Percentiles rank a stretch among this genome's conserved stretches.
Conservation (phyloP, 2,329 filamentous ascomycete genomes). For the Botrytis pseudocinerea region DNA sequence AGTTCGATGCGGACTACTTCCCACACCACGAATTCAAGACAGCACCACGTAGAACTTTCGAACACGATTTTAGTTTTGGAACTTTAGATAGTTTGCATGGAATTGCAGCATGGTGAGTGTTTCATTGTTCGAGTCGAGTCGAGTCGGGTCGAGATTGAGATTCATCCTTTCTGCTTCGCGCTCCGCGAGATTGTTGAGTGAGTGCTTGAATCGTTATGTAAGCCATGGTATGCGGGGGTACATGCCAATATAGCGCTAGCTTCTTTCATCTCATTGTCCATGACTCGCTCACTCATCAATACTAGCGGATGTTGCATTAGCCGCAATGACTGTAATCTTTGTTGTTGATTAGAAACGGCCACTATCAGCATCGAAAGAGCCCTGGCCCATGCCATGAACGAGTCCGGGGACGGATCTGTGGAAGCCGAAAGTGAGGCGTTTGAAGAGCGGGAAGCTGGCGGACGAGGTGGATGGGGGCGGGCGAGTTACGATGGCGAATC, state of each 20-base stretch:
- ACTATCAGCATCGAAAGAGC: background rate
- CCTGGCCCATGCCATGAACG: background rate
- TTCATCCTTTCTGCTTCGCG: background rate
- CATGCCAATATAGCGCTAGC: background rate
- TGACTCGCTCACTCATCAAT: background rate
- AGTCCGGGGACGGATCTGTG: background rate
- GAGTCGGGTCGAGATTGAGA: background rate
- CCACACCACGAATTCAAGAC: background rate
- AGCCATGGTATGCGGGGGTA: background rate
- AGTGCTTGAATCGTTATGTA: background rate
- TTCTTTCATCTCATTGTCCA: background rate
- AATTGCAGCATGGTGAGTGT: background rate
- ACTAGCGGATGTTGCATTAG: background rate
- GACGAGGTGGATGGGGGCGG: background rate
- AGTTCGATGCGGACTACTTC: background rate
- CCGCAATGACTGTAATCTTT: conserved; percentile 4
- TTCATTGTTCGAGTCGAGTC: background rate
- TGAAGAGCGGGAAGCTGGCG: background rate
- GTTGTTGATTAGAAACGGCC: conserved; percentile 15
- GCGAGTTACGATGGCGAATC: background rate
- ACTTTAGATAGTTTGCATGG: background rate
- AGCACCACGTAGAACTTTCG: background rate
- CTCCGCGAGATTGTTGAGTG: background rate
- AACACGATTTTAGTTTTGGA: background rate
- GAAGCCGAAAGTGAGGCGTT: conserved; percentile 2